Percentiles rank a stretch among this genome's conserved stretches.
Evolutionary conservation across 176 grass and related monocot genomes (phyloP).

Genomic region (Oryza meyeriana): DNA sequence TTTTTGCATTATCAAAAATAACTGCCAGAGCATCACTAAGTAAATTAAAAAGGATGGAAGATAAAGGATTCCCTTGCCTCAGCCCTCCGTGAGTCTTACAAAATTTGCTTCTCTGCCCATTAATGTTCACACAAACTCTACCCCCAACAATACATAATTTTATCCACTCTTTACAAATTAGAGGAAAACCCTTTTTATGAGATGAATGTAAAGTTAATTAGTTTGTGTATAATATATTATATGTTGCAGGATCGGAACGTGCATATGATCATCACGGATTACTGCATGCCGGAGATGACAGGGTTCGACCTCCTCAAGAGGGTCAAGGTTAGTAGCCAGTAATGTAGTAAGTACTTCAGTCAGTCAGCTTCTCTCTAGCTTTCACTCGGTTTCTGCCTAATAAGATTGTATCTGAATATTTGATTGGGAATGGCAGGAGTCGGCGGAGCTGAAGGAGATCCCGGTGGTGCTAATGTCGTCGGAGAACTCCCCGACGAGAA

Average conservation of each 20-base stretch:
- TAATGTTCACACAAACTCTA: too few relatives aligned
- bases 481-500: constrained; percentile 50
- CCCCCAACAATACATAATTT: too few relatives aligned
- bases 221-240: background rate
- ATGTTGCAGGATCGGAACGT: constrained; percentile 14
- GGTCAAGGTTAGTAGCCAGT: constrained; percentile 36
- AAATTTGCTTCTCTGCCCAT: too few relatives aligned
- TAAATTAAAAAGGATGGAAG: too few relatives aligned
- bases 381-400: too few relatives aligned
- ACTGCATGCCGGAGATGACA: constrained; percentile 60
- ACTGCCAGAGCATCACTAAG: too few relatives aligned
- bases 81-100: too few relatives aligned
- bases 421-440: background rate
- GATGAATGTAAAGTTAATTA: background rate
- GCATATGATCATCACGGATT: constrained; percentile 45
- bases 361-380: too few relatives aligned
- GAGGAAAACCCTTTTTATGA: too few relatives aligned
- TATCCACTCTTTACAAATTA: too few relatives aligned
- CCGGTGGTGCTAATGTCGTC: constrained; percentile 66
- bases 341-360: background rate
- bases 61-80: too few relatives aligned
- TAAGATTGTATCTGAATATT: background rate
- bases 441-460: constrained; percentile 41
- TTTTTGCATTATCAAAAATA: too few relatives aligned
- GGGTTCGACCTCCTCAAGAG: constrained; percentile 52